Conservation (phyloP, 495 filamentous ascomycete species). For the Penicillium pulvis region DNA sequence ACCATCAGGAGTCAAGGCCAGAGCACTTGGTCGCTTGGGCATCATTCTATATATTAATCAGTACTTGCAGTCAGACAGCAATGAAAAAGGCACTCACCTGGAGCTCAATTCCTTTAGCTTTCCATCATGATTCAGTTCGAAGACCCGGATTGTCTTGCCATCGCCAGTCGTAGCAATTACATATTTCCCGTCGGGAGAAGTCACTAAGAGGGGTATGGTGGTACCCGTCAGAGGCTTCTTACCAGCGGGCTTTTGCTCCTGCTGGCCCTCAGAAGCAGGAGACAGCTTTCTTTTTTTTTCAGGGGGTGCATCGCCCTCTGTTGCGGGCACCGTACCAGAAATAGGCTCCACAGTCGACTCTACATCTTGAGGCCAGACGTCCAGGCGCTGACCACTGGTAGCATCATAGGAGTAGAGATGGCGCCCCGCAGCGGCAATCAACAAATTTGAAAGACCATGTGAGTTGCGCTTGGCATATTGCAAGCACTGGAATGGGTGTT, state of each 20-base stretch:
- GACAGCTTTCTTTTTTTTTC: conserved; percentile 56
- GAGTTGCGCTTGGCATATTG: conserved; percentile 41
- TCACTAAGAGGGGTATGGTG: conserved; percentile 58
- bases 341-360: conserved; percentile 22
- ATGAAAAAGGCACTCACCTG: conserved; percentile 53
- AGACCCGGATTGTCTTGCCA: conserved; percentile 87
- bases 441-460: conserved; percentile 32
- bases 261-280: not conserved
- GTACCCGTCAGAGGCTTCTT: conserved; percentile 37
- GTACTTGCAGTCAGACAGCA: conserved; percentile 10
- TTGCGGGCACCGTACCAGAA: conserved; percentile 24
- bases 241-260: conserved; percentile 15
- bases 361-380: conserved; percentile 52
- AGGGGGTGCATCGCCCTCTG: conserved; percentile 42
- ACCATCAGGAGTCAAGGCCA: conserved; percentile 68
- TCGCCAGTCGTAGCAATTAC: conserved; percentile 79
- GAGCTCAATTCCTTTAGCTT: conserved; percentile 67
- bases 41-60: conserved; percentile 60
- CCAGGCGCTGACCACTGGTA: conserved; percentile 42
- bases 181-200: conserved; percentile 62
- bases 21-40: conserved; percentile 82
- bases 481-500: conserved; percentile 57
- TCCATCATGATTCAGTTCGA: conserved; percentile 63
- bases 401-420: conserved; percentile 54
- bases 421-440: conserved; percentile 60